Base-by-base conservation (phyloP, 371 early-diverging fungal genomes). In the Mortierella sp. region DNA sequence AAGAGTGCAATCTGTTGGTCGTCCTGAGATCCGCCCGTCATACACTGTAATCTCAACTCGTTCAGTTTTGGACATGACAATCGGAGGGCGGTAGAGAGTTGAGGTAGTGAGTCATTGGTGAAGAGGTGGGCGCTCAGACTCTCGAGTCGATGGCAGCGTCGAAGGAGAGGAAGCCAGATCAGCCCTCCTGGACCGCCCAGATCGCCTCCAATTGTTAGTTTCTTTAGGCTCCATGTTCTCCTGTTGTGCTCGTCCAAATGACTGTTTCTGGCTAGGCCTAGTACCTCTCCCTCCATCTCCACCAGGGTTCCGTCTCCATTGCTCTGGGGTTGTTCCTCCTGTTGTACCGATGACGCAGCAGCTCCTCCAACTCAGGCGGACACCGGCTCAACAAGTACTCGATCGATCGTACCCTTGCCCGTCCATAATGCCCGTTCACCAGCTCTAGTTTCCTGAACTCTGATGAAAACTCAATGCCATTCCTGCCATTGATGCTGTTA, bases 121-220 rank as follows among this genome's bases (percentile, higher is more conserved):
- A 77, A 83, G 16, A 83, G 34, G 42, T 83, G 77, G 21, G 80
- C 65, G 21, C 58, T 28, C 1, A 83, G 42, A 3, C 47, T 73
- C n/a, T 74, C 52, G 11, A 83, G 54, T 26, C 26, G 74, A 28
- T 38, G 3, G 55, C 80, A 79, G 14, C 70, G 52, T 1, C 74
- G 74, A 9, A 83, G 72, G 10, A 83, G 45, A 21, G 84, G 75
- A 21, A 83, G 68, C 84, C 84, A 83, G 26, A 77, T 65, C 52
- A 80, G 52, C 4, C 58, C 60, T 21, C 73, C 80, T n/a, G 70
- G 57, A 16, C 80, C 77, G 50, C 74, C 75, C n/a, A 83, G 24
- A 47, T 79, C 72, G 42, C 84, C 84, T 47, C 54, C 57, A 42
- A 83, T 47, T 19, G 68, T 54, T 28, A 83, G 57, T 26, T 70